Evolutionary conservation across 371 early-diverging fungal species (phyloP).

Genomic region (Mucor mucedo): DNA sequence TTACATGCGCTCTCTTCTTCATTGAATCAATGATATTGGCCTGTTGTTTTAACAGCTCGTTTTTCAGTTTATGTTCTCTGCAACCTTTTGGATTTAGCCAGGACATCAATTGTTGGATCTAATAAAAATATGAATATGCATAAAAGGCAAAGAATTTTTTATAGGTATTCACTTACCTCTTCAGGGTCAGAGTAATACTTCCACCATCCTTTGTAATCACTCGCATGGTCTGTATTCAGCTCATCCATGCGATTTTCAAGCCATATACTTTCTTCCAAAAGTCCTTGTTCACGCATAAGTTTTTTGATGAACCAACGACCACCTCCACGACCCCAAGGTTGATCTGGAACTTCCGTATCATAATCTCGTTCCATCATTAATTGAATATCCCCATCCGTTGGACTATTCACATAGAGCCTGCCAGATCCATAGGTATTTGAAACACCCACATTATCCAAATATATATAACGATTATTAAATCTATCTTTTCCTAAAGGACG

Average conservation of each 20-base stretch:
- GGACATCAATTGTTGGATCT: conserved; percentile 48
- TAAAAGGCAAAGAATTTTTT: background rate
- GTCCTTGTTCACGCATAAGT: conserved; percentile 50
- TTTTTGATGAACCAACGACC: conserved; percentile 44
- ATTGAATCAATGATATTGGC: conserved; percentile 45
- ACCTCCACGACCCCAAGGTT: conserved; percentile 50
- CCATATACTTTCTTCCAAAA: conserved; percentile 49
- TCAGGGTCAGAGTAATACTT: conserved; percentile 54
- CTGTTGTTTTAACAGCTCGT: conserved; percentile 44
- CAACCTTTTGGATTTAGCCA: conserved; percentile 57
- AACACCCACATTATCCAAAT: conserved; percentile 77
- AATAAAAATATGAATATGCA: background rate
- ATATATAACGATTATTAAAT: conserved; percentile 86
- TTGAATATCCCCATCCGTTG: conserved; percentile 57
- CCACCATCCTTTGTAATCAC: conserved; percentile 46
- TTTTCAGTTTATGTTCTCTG: conserved; percentile 45
- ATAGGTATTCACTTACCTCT: conserved; percentile 32
- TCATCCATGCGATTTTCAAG: conserved; percentile 37
- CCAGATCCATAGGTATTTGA: conserved; percentile 65
- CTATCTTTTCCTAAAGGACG: conserved; percentile 82
- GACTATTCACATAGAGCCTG: conserved; percentile 67
- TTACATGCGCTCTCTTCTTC: conserved; percentile 43
- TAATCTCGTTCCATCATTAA: conserved; percentile 50
- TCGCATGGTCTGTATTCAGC: conserved; percentile 12
- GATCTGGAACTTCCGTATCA: conserved; percentile 28